These are phyloP conservation scores for Hylodesmum podocarpum DNA, from an alignment of 306 rosid genomes.

Conservation along the genomic window DNA sequence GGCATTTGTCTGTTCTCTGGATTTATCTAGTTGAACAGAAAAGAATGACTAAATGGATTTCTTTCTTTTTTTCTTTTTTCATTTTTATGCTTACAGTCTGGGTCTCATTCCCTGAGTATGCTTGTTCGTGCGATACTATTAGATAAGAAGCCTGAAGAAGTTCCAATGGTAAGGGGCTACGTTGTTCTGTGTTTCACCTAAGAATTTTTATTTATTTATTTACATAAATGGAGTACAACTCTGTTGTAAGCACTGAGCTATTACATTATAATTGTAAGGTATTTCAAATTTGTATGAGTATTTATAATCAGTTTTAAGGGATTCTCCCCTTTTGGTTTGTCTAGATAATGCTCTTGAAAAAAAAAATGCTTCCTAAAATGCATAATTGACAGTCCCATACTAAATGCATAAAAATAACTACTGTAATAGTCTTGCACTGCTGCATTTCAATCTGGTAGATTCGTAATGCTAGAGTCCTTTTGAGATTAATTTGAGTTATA, in stretches of 20 bases:
- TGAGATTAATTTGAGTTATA: constrained; percentile 15
- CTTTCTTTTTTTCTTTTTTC: neutral
- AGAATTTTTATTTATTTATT: neutral
- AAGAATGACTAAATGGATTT: neutral
- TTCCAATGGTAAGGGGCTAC: constrained; percentile 62
- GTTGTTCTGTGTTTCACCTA: constrained; percentile 10
- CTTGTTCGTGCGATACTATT: constrained; percentile 70
- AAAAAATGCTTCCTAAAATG: constrained; percentile 15
- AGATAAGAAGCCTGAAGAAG: constrained; percentile 94
- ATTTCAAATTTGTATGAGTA: neutral
- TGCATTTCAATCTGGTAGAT: constrained; percentile 21
- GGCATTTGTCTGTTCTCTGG: constrained; percentile 17
- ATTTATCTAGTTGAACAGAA: constrained; percentile 24
- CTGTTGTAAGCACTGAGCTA: neutral
- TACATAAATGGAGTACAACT: constrained; percentile 2
- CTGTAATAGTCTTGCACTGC: constrained; percentile 17
- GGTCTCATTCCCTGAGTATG: constrained; percentile 62
- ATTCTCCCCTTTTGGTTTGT: neutral
- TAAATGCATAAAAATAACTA: neutral
- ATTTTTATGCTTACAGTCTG: constrained; percentile 48
- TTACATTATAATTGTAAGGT: neutral
- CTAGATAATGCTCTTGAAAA: neutral
- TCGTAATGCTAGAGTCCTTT: constrained; percentile 11
- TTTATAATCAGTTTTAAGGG: neutral
- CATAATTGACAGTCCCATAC: constrained; percentile 18